These are phyloP conservation scores for Hypoxylon rickii DNA, from an alignment of 495 filamentous ascomycete species.

Conservation along the genomic window DNA sequence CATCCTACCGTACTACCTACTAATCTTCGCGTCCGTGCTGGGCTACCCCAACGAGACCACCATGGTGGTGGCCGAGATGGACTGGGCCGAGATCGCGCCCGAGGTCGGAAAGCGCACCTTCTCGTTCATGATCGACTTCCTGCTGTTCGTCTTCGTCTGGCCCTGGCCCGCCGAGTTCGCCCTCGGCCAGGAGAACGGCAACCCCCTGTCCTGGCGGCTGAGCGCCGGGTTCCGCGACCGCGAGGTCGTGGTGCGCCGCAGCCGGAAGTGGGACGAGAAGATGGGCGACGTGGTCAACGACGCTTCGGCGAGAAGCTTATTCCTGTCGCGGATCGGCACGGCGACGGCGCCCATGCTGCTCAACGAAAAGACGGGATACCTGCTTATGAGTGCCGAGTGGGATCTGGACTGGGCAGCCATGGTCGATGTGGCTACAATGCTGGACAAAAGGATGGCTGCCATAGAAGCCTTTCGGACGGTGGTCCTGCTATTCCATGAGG, in stretches of 20 bases:
- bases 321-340: constrained; percentile 42
- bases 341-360: constrained; percentile 68
- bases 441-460: constrained; percentile 61
- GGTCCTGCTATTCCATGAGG: constrained; percentile 67
- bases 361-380: constrained; percentile 72
- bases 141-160: constrained; percentile 68
- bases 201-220: constrained; percentile 70
- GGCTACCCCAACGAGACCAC: constrained; percentile 64
- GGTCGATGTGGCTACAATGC: constrained; percentile 66
- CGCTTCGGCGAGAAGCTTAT: constrained; percentile 30
- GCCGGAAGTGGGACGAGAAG: constrained; percentile 61
- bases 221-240: constrained; percentile 67
- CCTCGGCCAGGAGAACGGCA: constrained; percentile 52
- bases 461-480: constrained; percentile 64
- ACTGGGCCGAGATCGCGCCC: constrained; percentile 53
- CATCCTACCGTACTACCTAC: constrained; percentile 68
- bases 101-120: constrained; percentile 58
- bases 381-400: constrained; percentile 78
- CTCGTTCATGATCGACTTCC: constrained; percentile 71
- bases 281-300: constrained; percentile 47
- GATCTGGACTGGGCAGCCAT: constrained; percentile 80
- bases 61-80: constrained; percentile 56
- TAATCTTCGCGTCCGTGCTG: constrained; percentile 61
- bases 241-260: constrained; percentile 77
- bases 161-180: constrained; percentile 79